Conservation (phyloP, 2,329 filamentous ascomycete genomes). For the Fusarium longipes region DNA sequence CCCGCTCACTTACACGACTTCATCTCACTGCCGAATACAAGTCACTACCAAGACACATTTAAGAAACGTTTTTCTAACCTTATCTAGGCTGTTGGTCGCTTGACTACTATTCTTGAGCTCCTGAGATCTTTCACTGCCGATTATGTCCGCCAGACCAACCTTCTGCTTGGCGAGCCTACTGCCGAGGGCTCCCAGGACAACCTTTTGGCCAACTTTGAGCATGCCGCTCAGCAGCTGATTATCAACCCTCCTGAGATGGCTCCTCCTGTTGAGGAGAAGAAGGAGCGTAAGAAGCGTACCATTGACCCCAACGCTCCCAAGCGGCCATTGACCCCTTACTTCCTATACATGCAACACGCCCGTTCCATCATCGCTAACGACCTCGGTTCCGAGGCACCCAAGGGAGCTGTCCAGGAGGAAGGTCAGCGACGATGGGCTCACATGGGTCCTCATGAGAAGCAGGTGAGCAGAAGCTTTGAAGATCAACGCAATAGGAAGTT, state of each 20-base stretch:
- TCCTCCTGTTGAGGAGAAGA: constrained; percentile 73
- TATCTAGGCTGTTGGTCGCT: constrained; percentile 62
- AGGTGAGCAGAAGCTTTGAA: constrained; percentile 50
- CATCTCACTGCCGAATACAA: background rate
- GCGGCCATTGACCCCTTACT: constrained; percentile 92
- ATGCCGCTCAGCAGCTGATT: constrained; percentile 60
- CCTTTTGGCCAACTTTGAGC: constrained; percentile 64
- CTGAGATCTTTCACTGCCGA: constrained; percentile 84
- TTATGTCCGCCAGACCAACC: constrained; percentile 89
- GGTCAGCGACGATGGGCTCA: constrained; percentile 86
- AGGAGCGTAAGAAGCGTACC: constrained; percentile 88
- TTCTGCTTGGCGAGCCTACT: constrained; percentile 75
- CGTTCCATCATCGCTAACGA: constrained; percentile 84
- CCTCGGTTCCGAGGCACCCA: constrained; percentile 78
- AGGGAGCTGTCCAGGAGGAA: constrained; percentile 88
- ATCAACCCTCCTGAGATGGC: constrained; percentile 54
- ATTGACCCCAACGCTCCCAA: constrained; percentile 95
- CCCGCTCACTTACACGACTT: constrained; percentile 21
- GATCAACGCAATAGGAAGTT: background rate
- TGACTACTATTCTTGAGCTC: constrained; percentile 81
- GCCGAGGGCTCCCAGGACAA: constrained; percentile 60
- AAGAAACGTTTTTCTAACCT: constrained; percentile 51
- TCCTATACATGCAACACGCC: constrained; percentile 91
- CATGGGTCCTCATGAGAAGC: constrained; percentile 80
- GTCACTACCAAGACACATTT: background rate